Evolutionary conservation across 352 stramenopile genomes (phyloP).

Genomic region (Elongisporangium anandrum): DNA sequence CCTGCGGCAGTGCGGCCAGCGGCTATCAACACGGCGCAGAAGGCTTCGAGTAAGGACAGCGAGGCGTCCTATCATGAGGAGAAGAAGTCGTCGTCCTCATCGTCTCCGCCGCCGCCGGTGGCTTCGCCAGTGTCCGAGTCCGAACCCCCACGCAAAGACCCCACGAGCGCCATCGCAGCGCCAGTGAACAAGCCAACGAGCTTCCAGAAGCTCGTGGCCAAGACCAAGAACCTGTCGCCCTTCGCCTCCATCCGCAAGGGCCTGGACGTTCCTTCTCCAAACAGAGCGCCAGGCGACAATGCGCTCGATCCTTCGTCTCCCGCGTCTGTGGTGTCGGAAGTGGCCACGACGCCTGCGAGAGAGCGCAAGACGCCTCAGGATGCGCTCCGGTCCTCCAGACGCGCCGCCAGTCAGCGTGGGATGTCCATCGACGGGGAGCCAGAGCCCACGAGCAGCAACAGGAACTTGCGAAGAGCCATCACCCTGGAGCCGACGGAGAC

Average conservation of each 20-base stretch:
- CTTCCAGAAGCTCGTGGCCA: slow-evolving; percentile 63
- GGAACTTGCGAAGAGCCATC: slow-evolving; percentile 3
- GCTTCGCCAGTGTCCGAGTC: slow-evolving; percentile 11
- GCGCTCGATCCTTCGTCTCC: background rate
- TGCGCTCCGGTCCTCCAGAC: background rate
- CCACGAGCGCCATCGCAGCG: background rate
- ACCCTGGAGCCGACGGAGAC: background rate
- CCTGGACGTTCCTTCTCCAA: slow-evolving; percentile 10
- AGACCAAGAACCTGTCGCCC: slow-evolving; percentile 58
- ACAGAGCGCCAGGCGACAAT: background rate
- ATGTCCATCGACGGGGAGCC: slow-evolving; percentile 1
- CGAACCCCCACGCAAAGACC: slow-evolving; percentile 4
- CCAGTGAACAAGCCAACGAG: slow-evolving; percentile 37
- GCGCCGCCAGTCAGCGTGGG: background rate
- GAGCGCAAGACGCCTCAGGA: background rate
- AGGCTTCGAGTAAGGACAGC: background rate
- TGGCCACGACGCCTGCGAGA: background rate
- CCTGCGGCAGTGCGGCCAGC: background rate
- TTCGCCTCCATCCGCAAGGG: slow-evolving; percentile 17
- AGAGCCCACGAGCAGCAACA: slow-evolving; percentile 4
- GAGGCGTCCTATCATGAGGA: background rate
- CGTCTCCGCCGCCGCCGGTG: background rate
- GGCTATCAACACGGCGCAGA: background rate
- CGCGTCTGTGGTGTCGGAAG: background rate
- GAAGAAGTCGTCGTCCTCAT: background rate